Evolutionary conservation across 352 stramenopile genomes (phyloP).

Genomic region (Globisporangium cederbergense): DNA sequence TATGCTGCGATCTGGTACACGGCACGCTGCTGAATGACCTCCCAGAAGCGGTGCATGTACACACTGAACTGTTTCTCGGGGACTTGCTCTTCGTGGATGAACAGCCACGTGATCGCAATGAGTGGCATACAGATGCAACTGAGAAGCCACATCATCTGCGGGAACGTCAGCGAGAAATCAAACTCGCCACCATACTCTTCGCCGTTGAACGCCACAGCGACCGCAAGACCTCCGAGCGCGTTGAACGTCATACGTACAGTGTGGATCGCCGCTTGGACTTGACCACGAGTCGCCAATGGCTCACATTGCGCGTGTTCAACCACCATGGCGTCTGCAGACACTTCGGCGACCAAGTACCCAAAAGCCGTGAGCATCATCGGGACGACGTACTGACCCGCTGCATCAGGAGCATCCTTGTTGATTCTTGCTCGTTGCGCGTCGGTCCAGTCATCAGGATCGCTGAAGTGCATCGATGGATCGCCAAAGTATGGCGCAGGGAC

Average conservation of each 20-base stretch:
- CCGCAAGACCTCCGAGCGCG: conserved; percentile 34
- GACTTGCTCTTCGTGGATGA: conserved; percentile 19
- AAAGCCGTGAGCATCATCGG: conserved; percentile 69
- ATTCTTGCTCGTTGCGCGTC: conserved; percentile 29
- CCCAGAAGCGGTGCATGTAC: conserved; percentile 47
- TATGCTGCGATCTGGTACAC: conserved; percentile 61
- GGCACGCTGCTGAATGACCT: conserved; percentile 39
- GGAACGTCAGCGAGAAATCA: conserved; percentile 47
- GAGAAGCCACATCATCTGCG: conserved; percentile 45
- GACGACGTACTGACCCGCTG: conserved; percentile 47
- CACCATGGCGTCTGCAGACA: conserved; percentile 54
- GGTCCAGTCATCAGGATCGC: conserved; percentile 32
- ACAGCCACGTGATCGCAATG: conserved; percentile 21
- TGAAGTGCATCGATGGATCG: conserved; percentile 32
- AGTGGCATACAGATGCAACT: conserved; percentile 34
- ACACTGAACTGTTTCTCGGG: conserved; percentile 11
- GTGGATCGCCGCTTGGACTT: conserved; percentile 56
- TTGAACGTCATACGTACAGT: conserved; percentile 41
- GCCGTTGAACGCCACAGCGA: conserved; percentile 50
- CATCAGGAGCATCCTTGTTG: conserved; percentile 35
- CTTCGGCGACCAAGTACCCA: conserved; percentile 60
- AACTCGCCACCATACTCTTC: conserved; percentile 53
- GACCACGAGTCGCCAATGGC: conserved; percentile 38
- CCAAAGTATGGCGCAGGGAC: conserved; percentile 47
- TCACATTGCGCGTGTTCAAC: conserved; percentile 63